Evolutionary conservation across 2,329 filamentous ascomycete genomes (phyloP).

Genomic region (Allantophomopsis lycopodina): DNA sequence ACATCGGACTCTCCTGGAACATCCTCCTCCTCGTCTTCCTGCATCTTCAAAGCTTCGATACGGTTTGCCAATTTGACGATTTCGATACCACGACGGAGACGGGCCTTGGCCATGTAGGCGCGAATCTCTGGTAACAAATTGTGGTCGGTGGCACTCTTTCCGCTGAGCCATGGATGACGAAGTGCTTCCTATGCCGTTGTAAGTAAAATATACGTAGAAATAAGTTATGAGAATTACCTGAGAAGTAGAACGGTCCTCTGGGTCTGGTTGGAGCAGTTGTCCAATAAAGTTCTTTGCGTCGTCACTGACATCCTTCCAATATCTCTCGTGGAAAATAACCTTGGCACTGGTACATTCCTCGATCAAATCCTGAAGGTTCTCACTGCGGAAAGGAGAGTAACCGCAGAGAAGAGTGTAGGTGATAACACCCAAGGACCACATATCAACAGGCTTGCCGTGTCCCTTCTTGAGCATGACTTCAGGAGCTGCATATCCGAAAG

Average conservation of each 20-base stretch:
- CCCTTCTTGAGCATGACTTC: slow-evolving; percentile 98
- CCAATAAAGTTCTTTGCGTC: slow-evolving; percentile 94
- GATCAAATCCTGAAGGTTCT: slow-evolving; percentile 84
- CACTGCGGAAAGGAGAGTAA: slow-evolving; percentile 94
- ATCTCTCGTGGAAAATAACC: slow-evolving; percentile 91
- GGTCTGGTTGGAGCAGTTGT: slow-evolving; percentile 63
- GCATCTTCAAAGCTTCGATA: slow-evolving; percentile 86
- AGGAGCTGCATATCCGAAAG: slow-evolving; percentile 93
- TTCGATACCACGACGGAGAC: slow-evolving; percentile 86
- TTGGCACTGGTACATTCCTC: slow-evolving; percentile 78
- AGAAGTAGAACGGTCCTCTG: slow-evolving; percentile 64
- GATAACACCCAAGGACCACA: slow-evolving; percentile 99
- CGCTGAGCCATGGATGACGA: slow-evolving; percentile 77
- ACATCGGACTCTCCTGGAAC: slow-evolving; percentile 50
- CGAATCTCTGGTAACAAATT: slow-evolving; percentile 96
- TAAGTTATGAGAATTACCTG: slow-evolving; percentile 35
- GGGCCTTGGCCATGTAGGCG: slow-evolving; percentile 82
- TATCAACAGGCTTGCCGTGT: slow-evolving; percentile 95
- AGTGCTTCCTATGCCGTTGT: slow-evolving; percentile 50
- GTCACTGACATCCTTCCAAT: slow-evolving; percentile 94
- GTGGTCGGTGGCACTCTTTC: slow-evolving; percentile 85
- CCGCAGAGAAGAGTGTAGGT: slow-evolving; percentile 96
- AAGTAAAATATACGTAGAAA: slow-evolving; percentile 1
- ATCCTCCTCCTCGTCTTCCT: slow-evolving; percentile 75
- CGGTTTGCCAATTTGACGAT: slow-evolving; percentile 92